These are phyloP conservation scores for Chaetomidium leptoderma DNA, from an alignment of 495 filamentous ascomycete genomes.

Conservation along the genomic window DNA sequence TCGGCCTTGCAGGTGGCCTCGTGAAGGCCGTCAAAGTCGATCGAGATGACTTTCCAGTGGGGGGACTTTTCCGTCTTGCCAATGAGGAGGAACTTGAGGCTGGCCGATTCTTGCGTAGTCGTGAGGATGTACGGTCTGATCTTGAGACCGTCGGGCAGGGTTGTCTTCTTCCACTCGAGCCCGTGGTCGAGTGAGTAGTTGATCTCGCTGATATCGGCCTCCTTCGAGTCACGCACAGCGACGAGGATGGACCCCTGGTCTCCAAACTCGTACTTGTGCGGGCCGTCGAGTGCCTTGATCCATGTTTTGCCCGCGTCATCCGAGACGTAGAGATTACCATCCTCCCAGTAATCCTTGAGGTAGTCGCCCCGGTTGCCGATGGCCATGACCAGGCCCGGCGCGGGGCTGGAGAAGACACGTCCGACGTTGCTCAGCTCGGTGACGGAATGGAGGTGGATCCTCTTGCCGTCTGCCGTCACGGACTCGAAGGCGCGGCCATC, in stretches of 20 bases:
- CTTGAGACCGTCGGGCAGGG: conserved; percentile 58
- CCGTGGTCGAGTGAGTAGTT: conserved; percentile 86
- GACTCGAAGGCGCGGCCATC: conserved; percentile 74
- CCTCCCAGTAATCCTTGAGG: conserved; percentile 56
- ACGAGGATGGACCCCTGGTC: conserved; percentile 84
- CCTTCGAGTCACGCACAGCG: conserved; percentile 69
- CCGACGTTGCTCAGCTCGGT: conserved; percentile 75
- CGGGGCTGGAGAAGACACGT: conserved; percentile 87
- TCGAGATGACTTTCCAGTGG: conserved; percentile 57
- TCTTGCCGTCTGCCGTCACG: conserved; percentile 52
- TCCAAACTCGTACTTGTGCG: conserved; percentile 93
- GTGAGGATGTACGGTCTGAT: conserved; percentile 67
- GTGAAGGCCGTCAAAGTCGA: conserved; percentile 81
- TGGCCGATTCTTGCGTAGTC: conserved; percentile 85
- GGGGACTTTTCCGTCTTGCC: conserved; percentile 45
- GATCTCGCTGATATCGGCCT: conserved; percentile 51
- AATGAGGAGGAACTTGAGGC: conserved; percentile 78
- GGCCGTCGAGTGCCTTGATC: conserved; percentile 65
- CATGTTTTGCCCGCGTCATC: conserved; percentile 88
- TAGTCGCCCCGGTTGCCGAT: conserved; percentile 79
- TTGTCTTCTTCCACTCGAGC: conserved; percentile 63
- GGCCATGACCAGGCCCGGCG: conserved; percentile 88
- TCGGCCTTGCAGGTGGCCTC: conserved; percentile 71
- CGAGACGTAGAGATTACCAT: conserved; percentile 79
- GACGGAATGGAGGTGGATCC: conserved; percentile 84